Conservation (phyloP, 169 alveolate species). For the Plasmodium chabaudi region DNA sequence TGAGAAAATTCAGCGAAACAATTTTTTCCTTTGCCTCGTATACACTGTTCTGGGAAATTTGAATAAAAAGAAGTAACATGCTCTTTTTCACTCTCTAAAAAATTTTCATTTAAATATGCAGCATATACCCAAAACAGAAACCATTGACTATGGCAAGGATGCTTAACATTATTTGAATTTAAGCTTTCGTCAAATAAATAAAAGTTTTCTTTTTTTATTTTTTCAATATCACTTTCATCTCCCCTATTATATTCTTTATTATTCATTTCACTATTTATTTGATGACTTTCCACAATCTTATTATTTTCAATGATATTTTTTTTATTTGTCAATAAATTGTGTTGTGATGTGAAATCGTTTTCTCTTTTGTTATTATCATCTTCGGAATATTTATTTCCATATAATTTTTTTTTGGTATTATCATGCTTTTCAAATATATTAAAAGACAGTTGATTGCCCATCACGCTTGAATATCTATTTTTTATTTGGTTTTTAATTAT, state of each 20-base stretch:
- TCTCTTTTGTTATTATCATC: constrained; percentile 16
- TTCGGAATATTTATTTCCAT: constrained; percentile 4
- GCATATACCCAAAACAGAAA: constrained; percentile 77
- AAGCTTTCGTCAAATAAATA: constrained; percentile 74
- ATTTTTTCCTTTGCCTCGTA: constrained; percentile 70
- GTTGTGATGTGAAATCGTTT: background rate
- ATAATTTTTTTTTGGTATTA: constrained; percentile 33
- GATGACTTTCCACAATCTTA: background rate
- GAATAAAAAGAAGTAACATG: constrained; percentile 72
- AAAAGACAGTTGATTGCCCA: constrained; percentile 47
- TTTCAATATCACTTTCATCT: constrained; percentile 57
- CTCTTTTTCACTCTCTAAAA: constrained; percentile 54
- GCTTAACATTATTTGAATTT: constrained; percentile 70
- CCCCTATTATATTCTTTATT: background rate
- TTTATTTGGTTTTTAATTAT: background rate
- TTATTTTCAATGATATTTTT: constrained; percentile 5
- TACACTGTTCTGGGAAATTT: constrained; percentile 75
- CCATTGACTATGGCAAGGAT: constrained; percentile 77
- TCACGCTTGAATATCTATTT: background rate
- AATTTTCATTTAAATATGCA: constrained; percentile 65
- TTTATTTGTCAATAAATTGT: constrained; percentile 9
- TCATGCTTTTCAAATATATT: constrained; percentile 24
- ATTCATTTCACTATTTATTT: background rate
- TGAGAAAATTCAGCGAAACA: constrained; percentile 57
- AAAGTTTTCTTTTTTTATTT: constrained; percentile 75